Evolutionary conservation across 2,329 filamentous ascomycete genomes (phyloP).

Genomic region (Trichoderma koningiopsis): DNA sequence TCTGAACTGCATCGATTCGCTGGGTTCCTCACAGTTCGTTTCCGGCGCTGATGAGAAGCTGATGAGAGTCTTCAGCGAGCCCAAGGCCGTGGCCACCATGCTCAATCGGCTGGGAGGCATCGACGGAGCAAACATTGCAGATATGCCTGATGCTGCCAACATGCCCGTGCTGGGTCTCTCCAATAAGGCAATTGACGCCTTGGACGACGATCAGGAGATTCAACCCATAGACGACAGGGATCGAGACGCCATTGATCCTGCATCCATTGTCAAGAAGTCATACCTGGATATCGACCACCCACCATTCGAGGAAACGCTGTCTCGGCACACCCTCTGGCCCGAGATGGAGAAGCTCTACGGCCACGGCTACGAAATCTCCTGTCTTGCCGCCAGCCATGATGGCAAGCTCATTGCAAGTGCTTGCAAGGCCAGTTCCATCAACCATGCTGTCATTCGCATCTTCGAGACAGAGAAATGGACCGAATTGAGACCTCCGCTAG

Average conservation of each 20-base stretch:
- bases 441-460: constrained; percentile 90
- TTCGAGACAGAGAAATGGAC: constrained; percentile 89
- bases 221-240: constrained; percentile 50
- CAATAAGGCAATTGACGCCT: constrained; percentile 81
- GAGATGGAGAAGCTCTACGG: constrained; percentile 97
- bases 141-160: constrained; percentile 83
- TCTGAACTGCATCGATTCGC: constrained; percentile 85
- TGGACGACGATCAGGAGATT: constrained; percentile 53
- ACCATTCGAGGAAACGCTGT: constrained; percentile 85
- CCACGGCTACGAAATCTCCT: constrained; percentile 95
- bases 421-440: constrained; percentile 87
- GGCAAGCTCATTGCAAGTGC: constrained; percentile 81
- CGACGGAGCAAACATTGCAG: constrained; percentile 40
- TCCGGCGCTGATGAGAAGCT: constrained; percentile 97
- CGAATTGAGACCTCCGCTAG: constrained; percentile 78
- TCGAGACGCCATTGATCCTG: constrained; percentile 57
- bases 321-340: constrained; percentile 90
- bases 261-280: constrained; percentile 59
- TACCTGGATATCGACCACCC: constrained; percentile 70
- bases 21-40: constrained; percentile 76
- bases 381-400: constrained; percentile 76
- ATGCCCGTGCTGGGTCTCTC: constrained; percentile 94
- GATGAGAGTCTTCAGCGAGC: constrained; percentile 92
- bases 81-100: constrained; percentile 77
- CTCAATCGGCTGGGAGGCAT: constrained; percentile 70